Evolutionary conservation across 257 asterid genomes (phyloP).

Genomic region (Lycium ferocissimum): DNA sequence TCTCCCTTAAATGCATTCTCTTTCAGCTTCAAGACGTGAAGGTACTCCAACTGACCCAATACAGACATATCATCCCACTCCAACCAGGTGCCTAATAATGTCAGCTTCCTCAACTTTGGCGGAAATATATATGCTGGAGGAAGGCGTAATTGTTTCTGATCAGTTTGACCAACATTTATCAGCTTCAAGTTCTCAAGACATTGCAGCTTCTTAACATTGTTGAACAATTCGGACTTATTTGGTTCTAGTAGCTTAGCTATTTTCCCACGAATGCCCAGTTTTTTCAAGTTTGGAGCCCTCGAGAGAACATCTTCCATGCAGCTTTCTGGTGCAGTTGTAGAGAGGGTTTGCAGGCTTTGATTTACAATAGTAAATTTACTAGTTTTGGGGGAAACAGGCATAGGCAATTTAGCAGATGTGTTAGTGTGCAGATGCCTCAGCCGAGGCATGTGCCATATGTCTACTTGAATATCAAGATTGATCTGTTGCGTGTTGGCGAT

Average conservation of each 20-base stretch:
- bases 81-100: slow-evolving; percentile 32
- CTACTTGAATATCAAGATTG: slow-evolving; percentile 49
- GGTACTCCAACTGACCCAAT: slow-evolving; percentile 30
- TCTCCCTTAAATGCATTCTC: slow-evolving; percentile 39
- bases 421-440: slow-evolving; percentile 57
- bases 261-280: slow-evolving; percentile 58
- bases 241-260: slow-evolving; percentile 43
- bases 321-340: slow-evolving; percentile 52
- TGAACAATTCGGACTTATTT: slow-evolving; percentile 27
- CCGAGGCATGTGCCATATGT: slow-evolving; percentile 58
- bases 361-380: slow-evolving; percentile 32
- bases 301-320: slow-evolving; percentile 51
- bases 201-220: slow-evolving; percentile 42
- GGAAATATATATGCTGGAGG: slow-evolving; percentile 35
- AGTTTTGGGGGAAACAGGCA: background rate
- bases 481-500: slow-evolving; percentile 50
- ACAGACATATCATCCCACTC: slow-evolving; percentile 40
- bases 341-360: slow-evolving; percentile 50
- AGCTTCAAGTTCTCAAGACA: slow-evolving; percentile 59
- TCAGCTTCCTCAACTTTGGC: slow-evolving; percentile 27
- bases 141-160: slow-evolving; percentile 7
- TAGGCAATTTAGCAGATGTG: slow-evolving; percentile 45
- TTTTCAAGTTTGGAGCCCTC: slow-evolving; percentile 50
- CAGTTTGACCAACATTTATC: slow-evolving; percentile 38
- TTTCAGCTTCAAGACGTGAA: slow-evolving; percentile 41